Conservation (phyloP, 116 monocot genomes). For the Trichopus zeylanicus region DNA sequence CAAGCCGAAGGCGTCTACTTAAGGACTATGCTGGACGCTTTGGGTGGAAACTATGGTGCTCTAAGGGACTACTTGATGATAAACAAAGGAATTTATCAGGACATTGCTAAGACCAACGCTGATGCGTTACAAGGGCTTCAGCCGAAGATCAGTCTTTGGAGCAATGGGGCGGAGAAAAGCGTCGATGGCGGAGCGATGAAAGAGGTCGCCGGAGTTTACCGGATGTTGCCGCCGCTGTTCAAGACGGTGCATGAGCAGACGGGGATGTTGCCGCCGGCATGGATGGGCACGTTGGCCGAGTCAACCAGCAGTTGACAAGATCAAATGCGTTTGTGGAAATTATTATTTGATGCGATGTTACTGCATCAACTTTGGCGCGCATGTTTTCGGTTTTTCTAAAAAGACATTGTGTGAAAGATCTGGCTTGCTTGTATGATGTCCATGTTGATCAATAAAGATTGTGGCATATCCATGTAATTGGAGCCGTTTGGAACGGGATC, state of each 20-base stretch:
- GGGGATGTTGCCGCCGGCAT: constrained; percentile 69
- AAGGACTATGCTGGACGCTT: constrained; percentile 22
- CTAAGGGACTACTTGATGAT: constrained; percentile 78
- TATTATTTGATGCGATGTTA: no score
- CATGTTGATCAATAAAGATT: no score
- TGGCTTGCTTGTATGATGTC: no score
- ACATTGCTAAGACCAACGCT: constrained; percentile 58
- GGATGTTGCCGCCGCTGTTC: constrained; percentile 74
- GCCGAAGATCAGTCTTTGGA: constrained; percentile 76
- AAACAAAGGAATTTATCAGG: constrained; percentile 43
- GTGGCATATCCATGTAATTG: no score
- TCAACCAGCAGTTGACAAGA: no score
- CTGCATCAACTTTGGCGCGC: no score
- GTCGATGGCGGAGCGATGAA: constrained; percentile 35
- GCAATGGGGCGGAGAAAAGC: constrained; percentile 15
- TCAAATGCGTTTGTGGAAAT: no score
- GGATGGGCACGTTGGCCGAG: constrained; percentile 54
- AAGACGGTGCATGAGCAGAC: constrained; percentile 74
- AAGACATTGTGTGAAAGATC: no score
- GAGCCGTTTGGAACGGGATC: no score
- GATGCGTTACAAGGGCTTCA: constrained; percentile 45
- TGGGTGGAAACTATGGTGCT: constrained; percentile 46
- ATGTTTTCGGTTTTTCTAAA: no score
- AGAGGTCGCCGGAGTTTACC: constrained; percentile 75
- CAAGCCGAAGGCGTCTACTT: constrained; percentile 52